Evolutionary conservation across 208 protist species (phyloP).

Genomic region (Crithidia thermophila): DNA sequence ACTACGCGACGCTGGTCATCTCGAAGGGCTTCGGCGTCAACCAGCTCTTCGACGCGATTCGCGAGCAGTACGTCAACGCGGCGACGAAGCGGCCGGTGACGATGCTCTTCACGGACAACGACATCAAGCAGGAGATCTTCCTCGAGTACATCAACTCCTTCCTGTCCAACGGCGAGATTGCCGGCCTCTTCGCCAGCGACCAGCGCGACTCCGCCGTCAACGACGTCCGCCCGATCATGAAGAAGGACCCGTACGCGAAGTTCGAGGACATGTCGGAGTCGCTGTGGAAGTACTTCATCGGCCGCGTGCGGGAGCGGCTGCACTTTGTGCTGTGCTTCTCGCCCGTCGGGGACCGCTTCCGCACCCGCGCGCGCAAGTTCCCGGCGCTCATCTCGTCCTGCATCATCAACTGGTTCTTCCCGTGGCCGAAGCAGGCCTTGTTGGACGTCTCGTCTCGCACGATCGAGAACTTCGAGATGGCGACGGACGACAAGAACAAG

Average conservation of each 20-base stretch:
- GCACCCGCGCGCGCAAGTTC: conserved; percentile 96
- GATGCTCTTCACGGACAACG: conserved; percentile 98
- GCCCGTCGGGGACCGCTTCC: conserved; percentile 97
- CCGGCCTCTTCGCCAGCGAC: conserved; percentile 98
- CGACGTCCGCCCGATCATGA: conserved; percentile 95
- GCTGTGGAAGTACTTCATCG: conserved; percentile 98
- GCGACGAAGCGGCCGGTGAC: conserved; percentile 88
- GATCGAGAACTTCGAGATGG: conserved; percentile 93
- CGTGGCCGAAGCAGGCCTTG: conserved; percentile 97
- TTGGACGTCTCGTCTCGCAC: conserved; percentile 92
- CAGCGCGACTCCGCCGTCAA: conserved; percentile 96
- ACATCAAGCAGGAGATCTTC: conserved; percentile 98
- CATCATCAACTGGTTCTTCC: conserved; percentile 99
- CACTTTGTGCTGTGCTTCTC: conserved; percentile 99
- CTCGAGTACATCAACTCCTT: conserved; percentile 99
- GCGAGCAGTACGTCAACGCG: conserved; percentile 90
- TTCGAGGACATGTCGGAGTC: conserved; percentile 97
- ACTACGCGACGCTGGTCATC: conserved; percentile 92
- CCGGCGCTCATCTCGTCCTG: conserved; percentile 97
- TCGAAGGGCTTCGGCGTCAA: conserved; percentile 95
- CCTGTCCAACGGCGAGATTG: conserved; percentile 95
- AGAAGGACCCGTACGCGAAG: conserved; percentile 93
- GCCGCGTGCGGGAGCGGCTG: conserved; percentile 95
- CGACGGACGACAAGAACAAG: conserved; percentile 91
- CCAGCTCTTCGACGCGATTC: conserved; percentile 94